A percentile compares a stretch with the other conserved stretches of the same genome.
phyloP scores from a whole-genome alignment of 805 yeast species.

The Gaillardinia entomophila region DNA sequence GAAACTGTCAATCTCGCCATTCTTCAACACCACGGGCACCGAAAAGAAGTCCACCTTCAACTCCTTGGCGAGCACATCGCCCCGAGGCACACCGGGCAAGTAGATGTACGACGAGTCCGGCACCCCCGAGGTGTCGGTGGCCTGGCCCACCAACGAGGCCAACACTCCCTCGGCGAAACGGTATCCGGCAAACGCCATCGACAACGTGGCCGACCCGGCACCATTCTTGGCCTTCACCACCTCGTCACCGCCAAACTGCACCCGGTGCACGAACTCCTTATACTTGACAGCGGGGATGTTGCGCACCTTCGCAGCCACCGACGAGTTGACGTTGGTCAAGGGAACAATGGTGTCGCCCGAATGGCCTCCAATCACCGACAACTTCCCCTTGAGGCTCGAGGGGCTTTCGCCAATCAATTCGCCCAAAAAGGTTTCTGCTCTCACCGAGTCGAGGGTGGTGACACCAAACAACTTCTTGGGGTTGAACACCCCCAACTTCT shows the following conservation, averaged over 20 bases:
- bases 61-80: slow-evolving; percentile 33
- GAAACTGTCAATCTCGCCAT: slow-evolving; percentile 32
- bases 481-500: slow-evolving; percentile 40
- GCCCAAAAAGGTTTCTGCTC: slow-evolving; percentile 43
- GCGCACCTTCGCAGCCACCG: slow-evolving; percentile 12
- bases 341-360: slow-evolving; percentile 45
- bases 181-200: slow-evolving; percentile 85
- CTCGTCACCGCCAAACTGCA: slow-evolving; percentile 91
- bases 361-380: slow-evolving; percentile 42
- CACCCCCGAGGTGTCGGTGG: slow-evolving; percentile 31
- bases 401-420: slow-evolving; percentile 29
- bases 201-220: slow-evolving; percentile 78
- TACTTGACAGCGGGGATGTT: slow-evolving; percentile 11
- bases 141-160: slow-evolving; percentile 52
- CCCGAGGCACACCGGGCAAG: slow-evolving; percentile 49
- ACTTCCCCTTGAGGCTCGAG: slow-evolving; percentile 27
- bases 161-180: slow-evolving; percentile 65
- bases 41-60: slow-evolving; percentile 42
- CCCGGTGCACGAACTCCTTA: slow-evolving; percentile 72
- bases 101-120: slow-evolving; percentile 49
- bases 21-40: slow-evolving; percentile 39
- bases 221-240: slow-evolving; percentile 82
- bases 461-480: slow-evolving; percentile 42
- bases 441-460: slow-evolving; percentile 40
- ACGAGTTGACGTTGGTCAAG: slow-evolving; percentile 16